Conservation (phyloP, 1,139 yeast genomes). For the Saccharomyces hybrid region DNA sequence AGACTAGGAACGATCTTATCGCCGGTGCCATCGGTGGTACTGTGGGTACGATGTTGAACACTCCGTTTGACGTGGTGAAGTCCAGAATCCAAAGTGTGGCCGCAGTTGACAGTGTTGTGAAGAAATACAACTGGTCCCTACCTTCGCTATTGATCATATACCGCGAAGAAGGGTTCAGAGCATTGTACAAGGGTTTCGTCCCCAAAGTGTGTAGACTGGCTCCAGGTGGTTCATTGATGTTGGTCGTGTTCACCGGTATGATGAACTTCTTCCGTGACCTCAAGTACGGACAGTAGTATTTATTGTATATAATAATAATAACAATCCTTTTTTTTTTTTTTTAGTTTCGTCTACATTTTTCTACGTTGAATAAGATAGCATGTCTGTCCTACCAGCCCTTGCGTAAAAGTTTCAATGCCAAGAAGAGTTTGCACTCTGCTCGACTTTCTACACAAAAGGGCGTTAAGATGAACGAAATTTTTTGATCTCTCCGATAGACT, state of each 20-base stretch:
- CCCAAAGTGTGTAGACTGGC: constrained; percentile 97
- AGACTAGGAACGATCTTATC: constrained; percentile 77
- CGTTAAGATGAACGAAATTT: constrained; percentile 49
- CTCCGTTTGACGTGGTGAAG: constrained; percentile 97
- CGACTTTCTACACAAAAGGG: constrained; percentile 39
- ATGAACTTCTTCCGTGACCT: constrained; percentile 82
- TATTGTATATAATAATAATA: neutral
- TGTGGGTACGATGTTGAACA: constrained; percentile 84
- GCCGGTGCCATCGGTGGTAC: constrained; percentile 98
- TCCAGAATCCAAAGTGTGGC: constrained; percentile 72
- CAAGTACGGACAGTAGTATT: constrained; percentile 6
- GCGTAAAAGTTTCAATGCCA: constrained; percentile 20
- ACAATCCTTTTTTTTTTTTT: neutral
- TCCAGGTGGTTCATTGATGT: constrained; percentile 97
- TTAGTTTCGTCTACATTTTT: neutral
- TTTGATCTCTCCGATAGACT: constrained; percentile 57
- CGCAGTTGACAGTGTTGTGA: constrained; percentile 49
- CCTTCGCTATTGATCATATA: constrained; percentile 73
- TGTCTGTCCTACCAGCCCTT: constrained; percentile 64
- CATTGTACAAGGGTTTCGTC: constrained; percentile 88
- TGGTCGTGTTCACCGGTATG: constrained; percentile 89
- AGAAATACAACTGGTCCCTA: constrained; percentile 86
- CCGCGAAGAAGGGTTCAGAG: constrained; percentile 83
- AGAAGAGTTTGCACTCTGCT: neutral
- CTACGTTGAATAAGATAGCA: neutral